Percentiles rank a stretch among this genome's conserved stretches.
These are phyloP conservation scores for Setaria italica DNA, from an alignment of 202 grass and related monocot genomes.

Conservation along the genomic window DNA sequence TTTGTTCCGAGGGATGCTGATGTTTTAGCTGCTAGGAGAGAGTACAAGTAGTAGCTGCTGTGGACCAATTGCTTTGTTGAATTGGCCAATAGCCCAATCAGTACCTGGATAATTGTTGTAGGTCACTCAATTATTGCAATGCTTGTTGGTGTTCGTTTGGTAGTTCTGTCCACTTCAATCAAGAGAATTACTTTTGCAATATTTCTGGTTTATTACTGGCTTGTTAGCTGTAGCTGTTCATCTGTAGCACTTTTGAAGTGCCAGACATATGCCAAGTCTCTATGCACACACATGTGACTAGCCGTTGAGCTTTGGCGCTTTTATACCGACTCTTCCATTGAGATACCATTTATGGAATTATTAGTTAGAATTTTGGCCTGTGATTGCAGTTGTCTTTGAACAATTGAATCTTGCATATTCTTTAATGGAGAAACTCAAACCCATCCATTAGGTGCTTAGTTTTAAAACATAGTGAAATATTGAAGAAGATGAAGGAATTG, in stretches of 20 bases:
- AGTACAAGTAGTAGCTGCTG: neutral
- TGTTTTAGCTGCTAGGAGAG: conserved; percentile 43
- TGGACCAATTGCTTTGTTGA: conserved; percentile 3
- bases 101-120: neutral
- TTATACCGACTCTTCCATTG: neutral
- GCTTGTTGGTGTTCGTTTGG: neutral
- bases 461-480: conserved; percentile 13
- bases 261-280: neutral
- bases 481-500: neutral
- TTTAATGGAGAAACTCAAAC: neutral
- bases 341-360: neutral
- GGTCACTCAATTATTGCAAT: neutral
- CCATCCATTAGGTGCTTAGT: neutral
- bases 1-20: conserved; percentile 25
- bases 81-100: neutral
- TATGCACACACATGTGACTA: neutral
- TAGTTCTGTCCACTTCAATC: neutral
- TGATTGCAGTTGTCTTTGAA: neutral
- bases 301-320: neutral
- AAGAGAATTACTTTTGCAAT: neutral
- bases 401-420: neutral
- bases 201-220: conserved; percentile 18
- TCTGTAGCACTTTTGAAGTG: neutral
- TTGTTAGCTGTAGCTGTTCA: conserved; percentile 6
- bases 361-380: neutral